Evolutionary conservation across 768 basidiomycete species (phyloP).

Genomic region (Mycena indigotica): DNA sequence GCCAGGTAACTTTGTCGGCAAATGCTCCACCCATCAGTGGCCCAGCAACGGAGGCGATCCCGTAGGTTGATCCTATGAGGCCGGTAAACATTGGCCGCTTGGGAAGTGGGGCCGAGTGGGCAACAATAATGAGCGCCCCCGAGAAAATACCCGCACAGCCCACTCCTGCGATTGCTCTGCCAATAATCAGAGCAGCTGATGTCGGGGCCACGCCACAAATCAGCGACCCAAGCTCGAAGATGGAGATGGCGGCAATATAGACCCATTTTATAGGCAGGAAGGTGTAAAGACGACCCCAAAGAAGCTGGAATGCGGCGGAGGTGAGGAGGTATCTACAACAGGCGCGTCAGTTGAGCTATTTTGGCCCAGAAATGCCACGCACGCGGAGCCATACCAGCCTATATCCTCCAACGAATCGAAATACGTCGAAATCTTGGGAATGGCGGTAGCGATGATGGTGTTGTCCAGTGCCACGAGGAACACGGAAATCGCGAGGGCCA

Average conservation of each 20-base stretch:
- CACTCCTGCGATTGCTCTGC: constrained; percentile 47
- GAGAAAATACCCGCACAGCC: constrained; percentile 42
- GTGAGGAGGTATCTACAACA: constrained; percentile 16
- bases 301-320: constrained; percentile 22
- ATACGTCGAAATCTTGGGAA: constrained; percentile 31
- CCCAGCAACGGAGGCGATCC: constrained; percentile 28
- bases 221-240: constrained; percentile 49
- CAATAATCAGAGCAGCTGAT: constrained; percentile 38
- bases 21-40: constrained; percentile 34
- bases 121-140: constrained; percentile 28
- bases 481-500: constrained; percentile 14
- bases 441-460: constrained; percentile 25
- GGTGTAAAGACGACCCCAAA: constrained; percentile 25
- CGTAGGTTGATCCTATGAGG: constrained; percentile 35
- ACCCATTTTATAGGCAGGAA: constrained; percentile 24
- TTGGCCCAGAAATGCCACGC: too few relatives aligned
- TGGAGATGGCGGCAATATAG: constrained; percentile 22
- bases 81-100: constrained; percentile 39
- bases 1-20: constrained; percentile 19
- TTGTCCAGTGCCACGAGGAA: constrained; percentile 8
- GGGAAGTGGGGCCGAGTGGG: constrained; percentile 31
- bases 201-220: constrained; percentile 41
- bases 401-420: constrained; percentile 32
- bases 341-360: constrained; percentile 18
- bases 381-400: constrained; percentile 17